phyloP scores from a whole-genome alignment of 352 stramenopile genomes.

The Phytophthora pseudosyringae region DNA sequence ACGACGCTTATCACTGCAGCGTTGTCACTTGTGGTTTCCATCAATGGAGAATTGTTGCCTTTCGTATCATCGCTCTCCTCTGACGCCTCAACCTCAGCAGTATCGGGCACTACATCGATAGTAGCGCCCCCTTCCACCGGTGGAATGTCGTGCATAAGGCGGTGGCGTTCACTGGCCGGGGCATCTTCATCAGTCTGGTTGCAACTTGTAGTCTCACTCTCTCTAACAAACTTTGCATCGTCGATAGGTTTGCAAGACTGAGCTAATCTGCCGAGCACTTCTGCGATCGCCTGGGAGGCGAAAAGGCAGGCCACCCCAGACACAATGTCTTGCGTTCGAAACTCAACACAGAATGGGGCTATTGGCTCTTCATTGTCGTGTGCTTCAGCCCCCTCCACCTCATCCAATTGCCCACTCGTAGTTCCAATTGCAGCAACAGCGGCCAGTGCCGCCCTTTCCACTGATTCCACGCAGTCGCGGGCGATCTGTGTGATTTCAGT shows the following conservation, averaged over 20 bases:
- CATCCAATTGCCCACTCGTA: neutral
- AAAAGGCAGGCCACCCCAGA: slow-evolving; percentile 13
- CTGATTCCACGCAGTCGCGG: slow-evolving; percentile 3
- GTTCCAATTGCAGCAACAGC: neutral
- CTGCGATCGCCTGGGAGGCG: slow-evolving; percentile 19
- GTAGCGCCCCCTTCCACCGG: neutral
- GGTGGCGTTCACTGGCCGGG: neutral
- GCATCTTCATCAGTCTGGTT: neutral
- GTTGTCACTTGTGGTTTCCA: no score
- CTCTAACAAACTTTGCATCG: neutral
- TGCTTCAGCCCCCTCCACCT: neutral
- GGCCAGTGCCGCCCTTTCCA: slow-evolving; percentile 4
- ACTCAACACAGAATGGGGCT: neutral
- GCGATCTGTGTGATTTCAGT: slow-evolving; percentile 1
- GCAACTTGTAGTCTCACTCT: neutral
- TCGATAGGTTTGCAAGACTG: neutral
- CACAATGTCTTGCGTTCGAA: slow-evolving; percentile 19
- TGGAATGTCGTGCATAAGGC: neutral
- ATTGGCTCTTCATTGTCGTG: neutral
- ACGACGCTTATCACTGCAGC: no score
- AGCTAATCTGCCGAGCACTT: slow-evolving; percentile 18
- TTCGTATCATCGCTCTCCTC: neutral
- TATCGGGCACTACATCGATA: neutral
- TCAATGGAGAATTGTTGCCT: neutral
- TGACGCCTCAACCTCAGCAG: neutral